A percentile compares a stretch with the other conserved stretches of the same genome.
Evolutionary conservation across 495 filamentous ascomycete genomes (phyloP).

Genomic region (Astrothelium macrocarpum): DNA sequence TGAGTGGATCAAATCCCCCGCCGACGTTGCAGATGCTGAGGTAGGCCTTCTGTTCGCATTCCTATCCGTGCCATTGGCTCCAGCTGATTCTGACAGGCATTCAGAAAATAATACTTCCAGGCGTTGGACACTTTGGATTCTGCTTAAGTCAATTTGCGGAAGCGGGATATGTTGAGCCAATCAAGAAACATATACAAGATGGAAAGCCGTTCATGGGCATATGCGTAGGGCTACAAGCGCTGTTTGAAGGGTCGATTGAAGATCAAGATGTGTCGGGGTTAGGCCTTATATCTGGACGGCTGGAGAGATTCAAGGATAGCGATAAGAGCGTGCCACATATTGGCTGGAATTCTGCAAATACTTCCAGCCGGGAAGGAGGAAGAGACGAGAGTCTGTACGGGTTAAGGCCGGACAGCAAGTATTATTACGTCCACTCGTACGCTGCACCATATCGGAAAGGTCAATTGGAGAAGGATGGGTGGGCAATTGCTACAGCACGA

Average conservation of each 20-base stretch:
- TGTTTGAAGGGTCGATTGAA: slow-evolving; percentile 80
- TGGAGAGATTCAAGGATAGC: slow-evolving; percentile 65
- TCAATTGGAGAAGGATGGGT: slow-evolving; percentile 64
- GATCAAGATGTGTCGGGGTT: slow-evolving; percentile 60
- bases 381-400: slow-evolving; percentile 58
- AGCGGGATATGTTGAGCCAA: slow-evolving; percentile 71
- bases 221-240: slow-evolving; percentile 84
- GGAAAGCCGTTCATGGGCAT: slow-evolving; percentile 98
- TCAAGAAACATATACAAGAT: slow-evolving; percentile 66
- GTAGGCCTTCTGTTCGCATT: slow-evolving; percentile 38
- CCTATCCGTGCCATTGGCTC: slow-evolving; percentile 10
- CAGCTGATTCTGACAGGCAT: slow-evolving; percentile 22
- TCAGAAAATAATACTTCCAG: slow-evolving; percentile 83
- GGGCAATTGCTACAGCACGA: slow-evolving; percentile 76
- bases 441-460: slow-evolving; percentile 66
- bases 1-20: slow-evolving; percentile 79
- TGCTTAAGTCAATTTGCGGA: slow-evolving; percentile 73
- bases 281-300: slow-evolving; percentile 56
- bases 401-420: slow-evolving; percentile 70
- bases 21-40: slow-evolving; percentile 74
- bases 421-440: slow-evolving; percentile 97
- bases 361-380: slow-evolving; percentile 35
- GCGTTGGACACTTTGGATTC: slow-evolving; percentile 95
- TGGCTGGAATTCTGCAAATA: slow-evolving; percentile 86
- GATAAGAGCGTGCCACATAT: slow-evolving; percentile 93